Conservation (phyloP, 164 flowering plant genomes). For the Chloranthus sessilifolius region DNA sequence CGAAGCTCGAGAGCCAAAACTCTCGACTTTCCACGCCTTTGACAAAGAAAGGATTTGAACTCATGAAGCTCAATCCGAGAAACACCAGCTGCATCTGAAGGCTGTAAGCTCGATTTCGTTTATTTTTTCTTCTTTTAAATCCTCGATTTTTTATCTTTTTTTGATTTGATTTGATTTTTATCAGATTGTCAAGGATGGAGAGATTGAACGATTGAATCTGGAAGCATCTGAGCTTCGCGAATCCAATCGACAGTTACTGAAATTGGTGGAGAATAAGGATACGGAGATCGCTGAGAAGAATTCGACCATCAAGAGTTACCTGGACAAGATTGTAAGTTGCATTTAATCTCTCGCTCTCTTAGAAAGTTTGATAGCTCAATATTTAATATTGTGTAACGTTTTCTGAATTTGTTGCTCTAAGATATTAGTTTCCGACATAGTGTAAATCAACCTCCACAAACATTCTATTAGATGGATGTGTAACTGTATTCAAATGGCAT, state of each 20-base stretch:
- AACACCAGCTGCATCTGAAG: slow-evolving; percentile 55
- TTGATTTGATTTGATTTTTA: too few relatives aligned
- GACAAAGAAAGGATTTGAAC: slow-evolving; percentile 41
- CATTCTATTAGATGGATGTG: too few relatives aligned
- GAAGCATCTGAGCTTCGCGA: slow-evolving; percentile 54
- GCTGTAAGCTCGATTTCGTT: slow-evolving; percentile 43
- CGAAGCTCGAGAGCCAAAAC: slow-evolving; percentile 40
- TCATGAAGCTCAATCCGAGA: slow-evolving; percentile 52
- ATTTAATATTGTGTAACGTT: too few relatives aligned
- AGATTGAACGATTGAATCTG: slow-evolving; percentile 57
- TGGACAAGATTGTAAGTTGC: slow-evolving; percentile 69
- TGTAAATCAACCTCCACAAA: too few relatives aligned
- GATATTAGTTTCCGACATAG: too few relatives aligned
- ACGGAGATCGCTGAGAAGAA: slow-evolving; percentile 66
- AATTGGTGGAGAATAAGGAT: slow-evolving; percentile 70
- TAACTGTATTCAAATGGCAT: too few relatives aligned
- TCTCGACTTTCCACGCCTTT: slow-evolving; percentile 40
- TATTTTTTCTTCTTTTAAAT: too few relatives aligned
- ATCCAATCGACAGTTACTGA: slow-evolving; percentile 63
- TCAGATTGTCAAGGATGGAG: slow-evolving; percentile 74
- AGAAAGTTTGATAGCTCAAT: too few relatives aligned
- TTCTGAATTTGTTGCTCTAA: too few relatives aligned
- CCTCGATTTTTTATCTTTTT: too few relatives aligned
- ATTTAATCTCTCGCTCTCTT: too few relatives aligned
- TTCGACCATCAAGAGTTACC: slow-evolving; percentile 57